Percentiles rank a stretch among this genome's conserved stretches.
phyloP scores from a whole-genome alignment of 805 yeast species.

The Starmerella floris region DNA sequence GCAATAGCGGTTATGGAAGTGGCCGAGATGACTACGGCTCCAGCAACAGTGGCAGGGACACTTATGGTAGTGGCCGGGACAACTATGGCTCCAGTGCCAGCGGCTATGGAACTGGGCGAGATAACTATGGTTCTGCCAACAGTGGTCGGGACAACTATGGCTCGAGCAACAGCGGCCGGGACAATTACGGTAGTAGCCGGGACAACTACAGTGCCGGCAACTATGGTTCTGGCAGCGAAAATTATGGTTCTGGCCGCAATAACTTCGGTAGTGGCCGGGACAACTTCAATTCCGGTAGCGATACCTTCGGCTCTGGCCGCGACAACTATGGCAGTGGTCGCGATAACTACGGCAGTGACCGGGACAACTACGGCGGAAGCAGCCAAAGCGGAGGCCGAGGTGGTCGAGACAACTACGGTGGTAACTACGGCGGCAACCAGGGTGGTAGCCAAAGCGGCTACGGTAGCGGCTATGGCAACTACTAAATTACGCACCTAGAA shows the following conservation, averaged over 20 bases:
- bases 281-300: conserved; percentile 4
- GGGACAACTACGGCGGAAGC: background rate
- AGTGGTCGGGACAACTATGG: no score
- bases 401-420: conserved; percentile 5
- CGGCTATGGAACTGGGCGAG: no score
- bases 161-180: no score
- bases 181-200: no score
- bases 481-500: no score
- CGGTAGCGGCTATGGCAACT: background rate
- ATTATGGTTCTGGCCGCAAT: no score
- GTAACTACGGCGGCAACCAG: background rate
- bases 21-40: conserved; percentile 9
- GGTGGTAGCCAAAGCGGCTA: conserved; percentile 2
- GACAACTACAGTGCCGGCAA: no score
- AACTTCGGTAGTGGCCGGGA: background rate
- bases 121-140: no score
- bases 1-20: background rate
- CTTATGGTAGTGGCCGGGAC: background rate
- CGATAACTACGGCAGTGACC: background rate
- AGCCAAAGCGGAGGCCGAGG: background rate
- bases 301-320: conserved; percentile 1
- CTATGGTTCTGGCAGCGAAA: no score
- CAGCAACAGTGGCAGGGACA: conserved; percentile 1
- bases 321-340: conserved; percentile 5
- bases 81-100: no score